phyloP scores from a whole-genome alignment of 169 alveolate genomes.

The Cryptosporidium baileyi region DNA sequence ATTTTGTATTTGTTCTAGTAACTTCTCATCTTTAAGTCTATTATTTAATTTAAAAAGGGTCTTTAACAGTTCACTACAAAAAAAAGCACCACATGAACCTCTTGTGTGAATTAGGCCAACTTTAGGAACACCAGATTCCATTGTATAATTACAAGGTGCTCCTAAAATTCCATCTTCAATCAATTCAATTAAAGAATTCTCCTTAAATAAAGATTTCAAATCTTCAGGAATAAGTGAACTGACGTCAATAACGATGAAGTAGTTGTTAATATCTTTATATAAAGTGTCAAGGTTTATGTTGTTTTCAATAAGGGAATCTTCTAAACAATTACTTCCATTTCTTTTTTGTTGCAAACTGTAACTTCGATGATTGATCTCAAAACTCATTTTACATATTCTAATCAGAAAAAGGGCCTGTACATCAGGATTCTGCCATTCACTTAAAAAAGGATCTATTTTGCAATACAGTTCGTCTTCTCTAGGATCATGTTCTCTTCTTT shows the following conservation, averaged over 20 bases:
- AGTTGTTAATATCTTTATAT: not conserved
- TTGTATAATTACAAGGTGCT: conserved; percentile 2
- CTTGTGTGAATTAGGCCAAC: conserved; percentile 2
- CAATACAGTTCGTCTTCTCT: conserved; percentile 7
- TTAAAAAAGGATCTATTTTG: conserved; percentile 33
- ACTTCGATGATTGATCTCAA: conserved; percentile 12
- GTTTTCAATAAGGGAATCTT: not conserved
- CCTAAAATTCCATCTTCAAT: conserved; percentile 40
- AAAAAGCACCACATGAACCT: conserved; percentile 58
- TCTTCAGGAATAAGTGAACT: conserved; percentile 2
- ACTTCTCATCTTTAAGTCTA: not conserved
- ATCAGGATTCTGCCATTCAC: conserved; percentile 30
- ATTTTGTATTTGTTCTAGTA: not conserved
- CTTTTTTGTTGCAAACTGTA: conserved; percentile 11
- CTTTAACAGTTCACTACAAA: not conserved
- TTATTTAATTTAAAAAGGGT: not conserved
- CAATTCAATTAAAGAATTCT: not conserved
- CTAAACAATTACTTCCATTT: not conserved
- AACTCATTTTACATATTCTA: conserved; percentile 24
- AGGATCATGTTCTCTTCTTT: conserved; percentile 6
- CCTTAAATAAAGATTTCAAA: not conserved
- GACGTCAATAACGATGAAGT: conserved; percentile 34
- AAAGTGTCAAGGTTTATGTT: not conserved
- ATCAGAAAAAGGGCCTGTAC: conserved; percentile 24
- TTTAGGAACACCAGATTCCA: not conserved